Base-by-base conservation (phyloP, 148 eudicot genomes). In the Heliamphora exappendiculata region DNA sequence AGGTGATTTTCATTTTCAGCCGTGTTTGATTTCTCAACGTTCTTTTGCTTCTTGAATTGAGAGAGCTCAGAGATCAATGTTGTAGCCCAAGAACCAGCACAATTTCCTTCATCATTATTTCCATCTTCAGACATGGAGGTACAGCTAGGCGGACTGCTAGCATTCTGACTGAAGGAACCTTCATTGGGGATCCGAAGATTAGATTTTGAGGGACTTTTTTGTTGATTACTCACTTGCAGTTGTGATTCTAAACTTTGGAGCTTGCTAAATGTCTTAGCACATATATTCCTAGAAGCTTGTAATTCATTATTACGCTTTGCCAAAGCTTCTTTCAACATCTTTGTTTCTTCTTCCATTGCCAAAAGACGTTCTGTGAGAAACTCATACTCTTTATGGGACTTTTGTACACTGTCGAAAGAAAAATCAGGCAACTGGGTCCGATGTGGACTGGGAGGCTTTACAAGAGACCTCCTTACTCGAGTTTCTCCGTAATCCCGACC, bases 291-390 rank as follows among this genome's bases (percentile, higher is more conserved):
- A n/a, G 94, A 89, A 74, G 91, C 84, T 84, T 93, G 99, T 80
- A 95, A 58, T 79, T 95, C 99, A 69, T 91, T 91, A 72, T 91
- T 95, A 64, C 97, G 89, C 80, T 89, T 87, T 14, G 98, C 87
- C 82, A 95, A 81, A 78, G 99, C 97, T 83, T 95, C 99, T 86
- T 93, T 93, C 75, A 95, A 80, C 97, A 95, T 95, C 82, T 88
- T 95, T 33, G 97, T 93, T 83, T 95, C 99, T 81, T 95, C 99
- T 78, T 93, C 99, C 97, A 87, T 88, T 33, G 89, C 86, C 69
- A 89, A 69, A 58, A 95, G 80, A 67, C 99, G 90, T 69, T 93
- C 98, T 20, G 97, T 86, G 24, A 95, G 93, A 76, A 87, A 85
- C 58, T 89, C 96, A 73, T 86, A 93, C 79, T 93, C 99, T 74